Evolutionary conservation across 2,329 filamentous ascomycete genomes (phyloP), one percentile per base, ranked within the genome.

Genomic region (Lachnellula subtilissima): DNA sequence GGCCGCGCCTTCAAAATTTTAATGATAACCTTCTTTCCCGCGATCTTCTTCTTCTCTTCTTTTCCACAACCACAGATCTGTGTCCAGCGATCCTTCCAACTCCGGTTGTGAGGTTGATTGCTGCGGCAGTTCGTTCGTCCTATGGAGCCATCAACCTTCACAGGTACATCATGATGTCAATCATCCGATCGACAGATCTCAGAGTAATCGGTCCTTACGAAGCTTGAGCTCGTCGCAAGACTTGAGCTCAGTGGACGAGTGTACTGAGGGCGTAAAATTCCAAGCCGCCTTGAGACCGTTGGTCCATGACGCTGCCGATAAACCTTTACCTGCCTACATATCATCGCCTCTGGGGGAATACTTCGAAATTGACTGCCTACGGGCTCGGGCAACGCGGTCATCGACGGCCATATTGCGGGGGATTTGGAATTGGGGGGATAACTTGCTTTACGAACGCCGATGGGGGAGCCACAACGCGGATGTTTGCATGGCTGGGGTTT

Each of bases 161-260:
- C 53, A 48, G 63, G 59, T 61, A 61, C 37, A 51, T 54, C 37
- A 85, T 91, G 88, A 84, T 91, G 87, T 88, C 81, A 85, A 88
- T 90, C 75, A 78, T 92, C 88, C 87, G 85, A 89, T 91, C 88
- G 90, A 96, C 91, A 94, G 89, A 86, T 94, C 87, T 89, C 74
- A 95, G 87, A 96, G 74, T 69, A 82, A 94, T 76, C 74, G 75
- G 78, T 78, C 73, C 76, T 77, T 74, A 74, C 57, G 76, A 76
- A 79, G 80, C 83, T 82, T 83, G 80, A 82, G 83, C 79, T 89
- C 85, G 85, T 81, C 75, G 72, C 76, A 66, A 76, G 79, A 80
- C 78, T 76, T 87, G 86, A 90, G 82, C 82, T 83, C 81, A 79
- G 81, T 77, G 76, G 76, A 76, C 75, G 71, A 71, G 73, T 75